Evolutionary conservation across 345 rosid genomes (phyloP).

Genomic region (Rubroshorea leprosula): DNA sequence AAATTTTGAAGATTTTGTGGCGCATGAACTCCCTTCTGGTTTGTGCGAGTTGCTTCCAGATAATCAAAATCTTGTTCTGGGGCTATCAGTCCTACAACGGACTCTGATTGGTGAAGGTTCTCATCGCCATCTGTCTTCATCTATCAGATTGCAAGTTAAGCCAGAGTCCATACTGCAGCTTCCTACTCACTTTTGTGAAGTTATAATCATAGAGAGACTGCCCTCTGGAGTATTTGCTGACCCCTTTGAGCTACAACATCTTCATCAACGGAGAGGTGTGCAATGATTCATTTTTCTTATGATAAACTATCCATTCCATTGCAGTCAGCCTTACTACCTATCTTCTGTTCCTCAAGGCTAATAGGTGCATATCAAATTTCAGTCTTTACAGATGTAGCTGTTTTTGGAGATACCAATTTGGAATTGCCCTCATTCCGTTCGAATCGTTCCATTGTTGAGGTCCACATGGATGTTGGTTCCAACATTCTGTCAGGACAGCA

Average conservation of each 20-base stretch:
- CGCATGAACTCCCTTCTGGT: constrained; percentile 21
- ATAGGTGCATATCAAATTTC: constrained; percentile 10
- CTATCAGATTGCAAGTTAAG: constrained; percentile 35
- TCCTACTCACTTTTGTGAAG: constrained; percentile 31
- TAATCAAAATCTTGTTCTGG: constrained; percentile 16
- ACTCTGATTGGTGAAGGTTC: constrained; percentile 76
- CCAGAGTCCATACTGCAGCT: constrained; percentile 19
- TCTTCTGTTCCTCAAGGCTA: background rate
- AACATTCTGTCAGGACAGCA: constrained; percentile 17
- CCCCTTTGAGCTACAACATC: constrained; percentile 82
- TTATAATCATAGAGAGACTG: constrained; percentile 55
- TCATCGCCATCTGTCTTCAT: constrained; percentile 64
- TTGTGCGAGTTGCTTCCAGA: constrained; percentile 26
- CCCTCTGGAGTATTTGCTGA: constrained; percentile 87
- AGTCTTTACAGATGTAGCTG: constrained; percentile 54
- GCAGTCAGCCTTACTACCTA: constrained; percentile 3
- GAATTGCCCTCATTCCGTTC: constrained; percentile 76
- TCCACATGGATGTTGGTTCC: constrained; percentile 46
- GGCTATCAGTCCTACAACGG: constrained; percentile 33
- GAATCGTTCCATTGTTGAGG: constrained; percentile 67
- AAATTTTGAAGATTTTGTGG: constrained; percentile 38
- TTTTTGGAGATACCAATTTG: constrained; percentile 80
- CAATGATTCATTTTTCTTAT: background rate
- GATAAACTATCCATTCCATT: background rate
- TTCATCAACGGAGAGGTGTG: constrained; percentile 49